A percentile compares a stretch with the other conserved stretches of the same genome.
Conservation (phyloP, 208 protist species). For the Blastocrithidia nonstop region DNA sequence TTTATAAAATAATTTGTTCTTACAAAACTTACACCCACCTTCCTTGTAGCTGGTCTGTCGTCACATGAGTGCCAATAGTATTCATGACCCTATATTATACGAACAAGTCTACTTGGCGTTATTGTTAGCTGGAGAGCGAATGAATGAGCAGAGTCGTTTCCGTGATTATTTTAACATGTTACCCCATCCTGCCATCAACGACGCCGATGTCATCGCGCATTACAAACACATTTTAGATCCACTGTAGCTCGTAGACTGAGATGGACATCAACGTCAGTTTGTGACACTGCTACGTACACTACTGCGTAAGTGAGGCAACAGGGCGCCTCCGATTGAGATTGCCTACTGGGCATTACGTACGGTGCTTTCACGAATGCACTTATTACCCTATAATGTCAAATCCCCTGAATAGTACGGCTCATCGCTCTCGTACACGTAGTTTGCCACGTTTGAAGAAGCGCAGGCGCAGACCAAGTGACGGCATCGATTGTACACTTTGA, state of each 20-base stretch:
- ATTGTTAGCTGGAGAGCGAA: conserved; percentile 40
- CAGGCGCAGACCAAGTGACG: conserved; percentile 22
- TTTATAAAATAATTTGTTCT: conserved; percentile 8
- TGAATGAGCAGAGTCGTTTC: conserved; percentile 20
- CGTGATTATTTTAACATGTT: conserved; percentile 44
- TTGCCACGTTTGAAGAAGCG: conserved; percentile 30
- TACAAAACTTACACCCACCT: conserved; percentile 18
- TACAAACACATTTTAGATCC: conserved; percentile 63
- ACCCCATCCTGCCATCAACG: conserved; percentile 54
- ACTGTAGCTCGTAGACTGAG: conserved; percentile 57
- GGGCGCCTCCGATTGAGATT: conserved; percentile 37
- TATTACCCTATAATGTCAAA: conserved; percentile 35
- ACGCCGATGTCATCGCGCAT: conserved; percentile 26
- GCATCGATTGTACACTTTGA: conserved; percentile 13
- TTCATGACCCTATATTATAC: conserved; percentile 49
- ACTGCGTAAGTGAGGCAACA: conserved; percentile 18
- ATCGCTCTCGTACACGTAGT: conserved; percentile 37
- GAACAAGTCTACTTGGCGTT: conserved; percentile 60
- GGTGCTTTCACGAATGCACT: conserved; percentile 51
- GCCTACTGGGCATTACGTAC: conserved; percentile 72
- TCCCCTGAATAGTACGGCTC: conserved; percentile 36
- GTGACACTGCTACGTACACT: conserved; percentile 28
- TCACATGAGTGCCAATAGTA: conserved; percentile 29
- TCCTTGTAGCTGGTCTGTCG: conserved; percentile 28
- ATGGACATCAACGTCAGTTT: conserved; percentile 67